These are phyloP conservation scores for Calonectria leucothoes DNA, from an alignment of 2,329 filamentous ascomycete genomes.

Conservation along the genomic window DNA sequence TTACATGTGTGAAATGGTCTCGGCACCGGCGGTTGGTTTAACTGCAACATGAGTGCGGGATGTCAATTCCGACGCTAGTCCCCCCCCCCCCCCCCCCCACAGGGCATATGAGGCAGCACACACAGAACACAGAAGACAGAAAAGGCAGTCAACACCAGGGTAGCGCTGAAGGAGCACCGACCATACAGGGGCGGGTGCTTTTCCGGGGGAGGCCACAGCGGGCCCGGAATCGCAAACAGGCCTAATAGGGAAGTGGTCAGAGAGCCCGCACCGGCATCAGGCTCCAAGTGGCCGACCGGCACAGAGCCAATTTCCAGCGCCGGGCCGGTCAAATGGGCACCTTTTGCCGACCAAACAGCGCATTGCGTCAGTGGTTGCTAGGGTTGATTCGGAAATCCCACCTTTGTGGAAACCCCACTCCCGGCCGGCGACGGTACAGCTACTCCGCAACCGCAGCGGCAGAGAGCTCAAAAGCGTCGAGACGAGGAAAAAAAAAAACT, in stretches of 20 bases:
- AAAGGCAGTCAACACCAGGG: neutral
- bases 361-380: neutral
- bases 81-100: neutral
- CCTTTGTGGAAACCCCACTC: constrained; percentile 7
- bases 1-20: neutral
- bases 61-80: neutral
- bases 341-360: neutral
- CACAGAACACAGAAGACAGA: neutral
- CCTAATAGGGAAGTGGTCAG: neutral
- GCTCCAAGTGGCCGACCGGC: neutral
- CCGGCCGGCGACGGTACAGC: neutral
- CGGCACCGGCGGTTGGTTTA: neutral
- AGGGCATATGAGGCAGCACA: neutral
- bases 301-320: neutral
- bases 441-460: constrained; percentile 9
- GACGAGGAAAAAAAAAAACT: neutral
- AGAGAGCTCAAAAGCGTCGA: constrained; percentile 13
- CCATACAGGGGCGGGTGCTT: neutral
- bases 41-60: neutral
- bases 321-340: constrained; percentile 6
- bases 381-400: constrained; percentile 12
- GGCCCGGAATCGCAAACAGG: neutral
- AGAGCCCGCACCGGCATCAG: neutral
- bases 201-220: neutral
- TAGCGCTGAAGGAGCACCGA: neutral